Evolutionary conservation across 2,329 filamentous ascomycete species (phyloP).

Genomic region (Hypomyces rosellus): DNA sequence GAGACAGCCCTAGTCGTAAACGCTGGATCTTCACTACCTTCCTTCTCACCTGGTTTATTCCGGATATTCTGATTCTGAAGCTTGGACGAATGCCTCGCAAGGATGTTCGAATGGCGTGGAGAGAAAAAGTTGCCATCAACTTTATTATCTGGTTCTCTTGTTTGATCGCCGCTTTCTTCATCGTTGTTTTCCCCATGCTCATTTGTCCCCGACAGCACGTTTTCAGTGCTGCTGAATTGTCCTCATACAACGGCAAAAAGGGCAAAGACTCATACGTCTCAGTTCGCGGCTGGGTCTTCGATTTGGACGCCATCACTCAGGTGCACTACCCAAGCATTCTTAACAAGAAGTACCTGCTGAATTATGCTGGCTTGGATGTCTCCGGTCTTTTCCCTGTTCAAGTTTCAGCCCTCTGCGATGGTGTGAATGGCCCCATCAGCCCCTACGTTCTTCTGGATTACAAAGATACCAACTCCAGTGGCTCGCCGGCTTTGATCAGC

Average conservation of each 20-base stretch:
- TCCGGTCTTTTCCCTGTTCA: conserved; percentile 88
- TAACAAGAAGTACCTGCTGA: conserved; percentile 56
- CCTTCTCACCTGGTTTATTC: conserved; percentile 77
- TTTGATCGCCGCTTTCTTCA: conserved; percentile 74
- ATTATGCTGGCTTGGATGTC: conserved; percentile 85
- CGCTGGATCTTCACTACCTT: conserved; percentile 86
- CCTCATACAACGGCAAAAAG: conserved; percentile 65
- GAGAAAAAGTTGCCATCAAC: conserved; percentile 97
- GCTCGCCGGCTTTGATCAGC: conserved; percentile 58
- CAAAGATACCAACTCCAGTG: conserved; percentile 67
- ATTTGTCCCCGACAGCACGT: conserved; percentile 92
- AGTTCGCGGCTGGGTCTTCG: conserved; percentile 84
- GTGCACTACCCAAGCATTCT: conserved; percentile 63
- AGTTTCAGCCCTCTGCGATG: conserved; percentile 84
- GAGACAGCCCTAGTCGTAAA: conserved; percentile 72
- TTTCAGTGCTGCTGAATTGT: conserved; percentile 71
- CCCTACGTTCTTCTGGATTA: conserved; percentile 79
- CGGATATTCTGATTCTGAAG: conserved; percentile 72
- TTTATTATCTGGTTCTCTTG: conserved; percentile 92
- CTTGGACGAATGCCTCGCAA: conserved; percentile 84
- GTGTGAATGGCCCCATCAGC: conserved; percentile 58
- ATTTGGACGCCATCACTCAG: conserved; percentile 67
- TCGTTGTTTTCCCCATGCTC: conserved; percentile 76
- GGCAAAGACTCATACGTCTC: conserved; percentile 62
- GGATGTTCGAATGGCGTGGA: conserved; percentile 88